Evolutionary conservation across 805 yeast genomes (phyloP).

Genomic region (Candida patagonica): DNA sequence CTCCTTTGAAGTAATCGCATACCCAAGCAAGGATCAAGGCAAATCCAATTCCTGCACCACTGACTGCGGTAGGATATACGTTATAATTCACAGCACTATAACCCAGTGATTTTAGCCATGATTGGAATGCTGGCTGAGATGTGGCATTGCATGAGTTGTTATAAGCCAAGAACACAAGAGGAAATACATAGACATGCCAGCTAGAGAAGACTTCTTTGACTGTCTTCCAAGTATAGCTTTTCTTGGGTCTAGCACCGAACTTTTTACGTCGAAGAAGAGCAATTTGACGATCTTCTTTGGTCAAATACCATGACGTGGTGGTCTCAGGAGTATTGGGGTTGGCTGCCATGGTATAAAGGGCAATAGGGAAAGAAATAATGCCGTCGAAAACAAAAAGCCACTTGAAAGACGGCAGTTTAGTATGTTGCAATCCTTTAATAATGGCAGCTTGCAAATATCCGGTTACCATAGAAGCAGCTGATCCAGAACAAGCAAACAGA

Average conservation of each 20-base stretch:
- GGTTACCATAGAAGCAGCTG: constrained; percentile 38
- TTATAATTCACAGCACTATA: constrained; percentile 31
- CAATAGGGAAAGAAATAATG: constrained; percentile 36
- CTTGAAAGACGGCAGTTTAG: constrained; percentile 31
- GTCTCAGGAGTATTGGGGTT: constrained; percentile 41
- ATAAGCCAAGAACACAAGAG: constrained; percentile 31
- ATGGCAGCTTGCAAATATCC: constrained; percentile 54
- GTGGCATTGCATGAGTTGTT: constrained; percentile 31
- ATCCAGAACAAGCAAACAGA: constrained; percentile 23
- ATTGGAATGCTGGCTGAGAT: constrained; percentile 35
- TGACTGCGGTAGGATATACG: constrained; percentile 33
- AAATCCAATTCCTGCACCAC: constrained; percentile 32
- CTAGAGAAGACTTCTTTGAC: constrained; percentile 32
- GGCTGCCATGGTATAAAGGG: constrained; percentile 33
- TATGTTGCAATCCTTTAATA: constrained; percentile 28
- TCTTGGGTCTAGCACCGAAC: constrained; percentile 10
- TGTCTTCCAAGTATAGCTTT: constrained; percentile 27
- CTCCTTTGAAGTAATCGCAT: constrained; percentile 31
- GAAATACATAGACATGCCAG: constrained; percentile 42
- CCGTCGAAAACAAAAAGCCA: constrained; percentile 43
- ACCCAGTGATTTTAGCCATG: constrained; percentile 36
- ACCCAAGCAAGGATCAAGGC: constrained; percentile 31
- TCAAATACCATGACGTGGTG: constrained; percentile 35
- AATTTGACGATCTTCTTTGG: constrained; percentile 33
- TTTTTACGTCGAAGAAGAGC: constrained; percentile 33